These are phyloP conservation scores for Pythium folliculosum DNA, from an alignment of 352 stramenopile species.

Conservation along the genomic window DNA sequence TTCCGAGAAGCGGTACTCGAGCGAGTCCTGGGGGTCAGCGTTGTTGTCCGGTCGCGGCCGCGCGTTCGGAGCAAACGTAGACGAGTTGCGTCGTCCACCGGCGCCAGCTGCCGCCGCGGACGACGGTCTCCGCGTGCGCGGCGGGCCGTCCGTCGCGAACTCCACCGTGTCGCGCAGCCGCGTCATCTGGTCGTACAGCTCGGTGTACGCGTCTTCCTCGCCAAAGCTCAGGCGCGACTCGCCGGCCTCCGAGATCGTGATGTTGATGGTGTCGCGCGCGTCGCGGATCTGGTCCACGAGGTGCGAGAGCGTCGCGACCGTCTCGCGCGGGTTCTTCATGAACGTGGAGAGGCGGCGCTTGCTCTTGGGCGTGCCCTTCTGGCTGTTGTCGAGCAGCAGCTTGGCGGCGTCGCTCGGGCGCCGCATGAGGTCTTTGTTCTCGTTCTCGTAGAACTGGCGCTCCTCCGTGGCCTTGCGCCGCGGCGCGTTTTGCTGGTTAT, in stretches of 20 bases:
- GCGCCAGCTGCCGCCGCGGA: constrained; percentile 8
- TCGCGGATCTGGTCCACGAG: constrained; percentile 69
- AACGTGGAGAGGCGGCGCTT: constrained; percentile 36
- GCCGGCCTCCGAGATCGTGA: constrained; percentile 61
- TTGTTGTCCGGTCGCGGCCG: not conserved
- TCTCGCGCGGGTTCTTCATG: constrained; percentile 45
- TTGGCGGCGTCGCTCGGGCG: constrained; percentile 39
- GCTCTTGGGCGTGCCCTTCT: constrained; percentile 22
- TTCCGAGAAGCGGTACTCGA: constrained; percentile 26
- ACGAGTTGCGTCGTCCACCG: not conserved
- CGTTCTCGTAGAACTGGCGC: constrained; percentile 60
- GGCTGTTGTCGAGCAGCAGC: constrained; percentile 25
- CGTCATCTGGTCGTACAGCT: constrained; percentile 57
- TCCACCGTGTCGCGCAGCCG: constrained; percentile 54
- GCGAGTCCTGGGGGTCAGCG: constrained; percentile 9
- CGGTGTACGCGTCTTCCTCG: constrained; percentile 46
- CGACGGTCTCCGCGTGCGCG: not conserved
- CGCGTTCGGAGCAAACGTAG: not conserved
- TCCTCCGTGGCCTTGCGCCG: constrained; percentile 55
- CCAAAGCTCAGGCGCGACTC: constrained; percentile 36
- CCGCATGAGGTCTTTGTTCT: constrained; percentile 46
- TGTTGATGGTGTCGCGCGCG: constrained; percentile 68
- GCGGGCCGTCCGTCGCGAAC: constrained; percentile 5
- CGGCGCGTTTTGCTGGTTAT: constrained; percentile 25
- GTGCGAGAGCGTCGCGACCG: constrained; percentile 51